phyloP scores from a whole-genome alignment of 371 early-diverging fungal genomes.

The Apophysomyces sp. region DNA sequence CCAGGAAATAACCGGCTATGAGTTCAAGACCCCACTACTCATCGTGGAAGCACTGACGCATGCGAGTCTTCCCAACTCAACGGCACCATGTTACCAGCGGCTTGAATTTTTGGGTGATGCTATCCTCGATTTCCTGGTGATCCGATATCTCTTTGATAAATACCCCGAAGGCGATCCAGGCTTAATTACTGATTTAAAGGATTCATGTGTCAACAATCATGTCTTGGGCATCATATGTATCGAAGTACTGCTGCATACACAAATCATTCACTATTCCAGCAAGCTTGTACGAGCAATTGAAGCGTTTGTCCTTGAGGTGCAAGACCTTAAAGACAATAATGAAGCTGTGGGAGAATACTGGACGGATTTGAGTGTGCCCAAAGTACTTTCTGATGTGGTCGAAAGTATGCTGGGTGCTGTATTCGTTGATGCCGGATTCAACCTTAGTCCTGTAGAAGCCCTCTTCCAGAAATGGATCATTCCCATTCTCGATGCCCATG shows the following conservation, averaged over 20 bases:
- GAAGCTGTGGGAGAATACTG: slow-evolving; percentile 65
- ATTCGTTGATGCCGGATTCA: slow-evolving; percentile 80
- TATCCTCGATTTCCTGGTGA: slow-evolving; percentile 80
- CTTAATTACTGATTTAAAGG: slow-evolving; percentile 73
- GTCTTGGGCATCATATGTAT: slow-evolving; percentile 76
- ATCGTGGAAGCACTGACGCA: slow-evolving; percentile 88
- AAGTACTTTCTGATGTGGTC: slow-evolving; percentile 83
- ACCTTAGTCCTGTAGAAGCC: slow-evolving; percentile 47
- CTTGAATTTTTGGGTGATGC: slow-evolving; percentile 97
- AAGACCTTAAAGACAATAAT: slow-evolving; percentile 35
- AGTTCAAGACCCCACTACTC: slow-evolving; percentile 64
- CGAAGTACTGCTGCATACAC: slow-evolving; percentile 58
- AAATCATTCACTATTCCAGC: slow-evolving; percentile 67
- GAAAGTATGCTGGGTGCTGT: slow-evolving; percentile 91
- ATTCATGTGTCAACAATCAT: slow-evolving; percentile 86
- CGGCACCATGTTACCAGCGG: slow-evolving; percentile 81
- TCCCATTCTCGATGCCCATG: slow-evolving; percentile 54
- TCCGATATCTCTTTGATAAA: slow-evolving; percentile 67
- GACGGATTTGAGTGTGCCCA: slow-evolving; percentile 76
- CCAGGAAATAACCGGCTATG: slow-evolving; percentile 64
- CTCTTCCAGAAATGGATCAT: slow-evolving; percentile 55
- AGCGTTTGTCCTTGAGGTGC: slow-evolving; percentile 39
- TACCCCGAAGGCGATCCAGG: slow-evolving; percentile 65
- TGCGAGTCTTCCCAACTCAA: slow-evolving; percentile 62
- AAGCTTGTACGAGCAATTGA: slow-evolving; percentile 51